phyloP scores from a whole-genome alignment of 768 basidiomycete genomes.

The Epithele typhae region DNA sequence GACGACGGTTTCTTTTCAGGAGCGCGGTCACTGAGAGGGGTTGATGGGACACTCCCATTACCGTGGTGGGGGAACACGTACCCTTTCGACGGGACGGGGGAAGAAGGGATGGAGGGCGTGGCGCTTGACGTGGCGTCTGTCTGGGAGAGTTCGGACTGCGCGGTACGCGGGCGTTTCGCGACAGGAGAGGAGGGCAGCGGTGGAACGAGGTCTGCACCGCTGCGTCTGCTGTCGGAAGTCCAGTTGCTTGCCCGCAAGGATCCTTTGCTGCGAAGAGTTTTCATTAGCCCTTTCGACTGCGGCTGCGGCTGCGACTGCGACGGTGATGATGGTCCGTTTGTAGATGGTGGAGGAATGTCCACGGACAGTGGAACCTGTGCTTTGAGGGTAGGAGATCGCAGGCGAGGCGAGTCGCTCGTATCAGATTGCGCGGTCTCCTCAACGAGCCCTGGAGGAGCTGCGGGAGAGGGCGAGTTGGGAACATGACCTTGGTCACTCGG shows the following conservation, averaged over 20 bases:
- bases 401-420: conserved; percentile 17
- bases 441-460: conserved; percentile 35
- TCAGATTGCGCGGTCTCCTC: conserved; percentile 19
- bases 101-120: conserved; percentile 13
- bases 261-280: conserved; percentile 24
- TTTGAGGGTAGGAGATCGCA: no score
- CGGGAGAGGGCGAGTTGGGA: conserved; percentile 19
- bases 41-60: conserved; percentile 17
- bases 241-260: no score
- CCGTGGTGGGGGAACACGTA: conserved; percentile 13
- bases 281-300: conserved; percentile 13
- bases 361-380: no score
- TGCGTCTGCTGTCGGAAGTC: no score
- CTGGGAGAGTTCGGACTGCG: conserved; percentile 4
- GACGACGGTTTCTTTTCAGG: conserved; percentile 38
- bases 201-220: conserved; percentile 20
- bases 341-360: no score
- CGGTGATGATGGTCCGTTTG: no score
- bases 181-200: conserved; percentile 11
- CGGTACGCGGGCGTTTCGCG: conserved; percentile 21
- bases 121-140: conserved; percentile 5
- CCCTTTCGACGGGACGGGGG: conserved; percentile 18
- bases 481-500: conserved; percentile 8
- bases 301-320: no score
- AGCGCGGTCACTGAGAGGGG: conserved; percentile 9